Base-by-base conservation (phyloP, 208 protist genomes). In the Wallacemonas sp. region DNA sequence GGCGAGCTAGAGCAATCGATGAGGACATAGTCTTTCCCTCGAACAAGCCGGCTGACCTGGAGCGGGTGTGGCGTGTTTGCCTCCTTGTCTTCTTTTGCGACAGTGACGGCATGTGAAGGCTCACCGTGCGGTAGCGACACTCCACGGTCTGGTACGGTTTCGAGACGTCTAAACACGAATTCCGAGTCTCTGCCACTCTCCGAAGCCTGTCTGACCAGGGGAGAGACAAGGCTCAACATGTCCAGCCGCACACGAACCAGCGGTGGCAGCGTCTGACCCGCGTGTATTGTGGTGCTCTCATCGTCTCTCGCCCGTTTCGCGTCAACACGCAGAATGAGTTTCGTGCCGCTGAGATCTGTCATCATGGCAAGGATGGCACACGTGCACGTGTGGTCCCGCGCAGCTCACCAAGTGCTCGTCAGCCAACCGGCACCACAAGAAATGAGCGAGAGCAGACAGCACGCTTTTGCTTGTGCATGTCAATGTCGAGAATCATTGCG, bases 211-310 rank as follows among this genome's bases (percentile, higher is more conserved):
- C 3, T 26, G 30, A 60, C 32, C 4, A 42, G 32, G 4, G 55
- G 6, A n/a, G 32, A 32, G 4, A 41, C 30, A 4, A 34, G 32
- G 0, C 77, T 72, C 72, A 83, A 76, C 8, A 26, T 42, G 50
- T 74, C 64, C 72, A 73, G 73, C 3, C 68, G 59, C 33, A 83
- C 34, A 1, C 72, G 71, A 12, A 83, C 72, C 10, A 62, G 60
- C 9, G 66, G 65, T 22, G 64, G 63, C 0, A 33, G 33, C n/a
- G 29, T 26, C 5, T 37, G 6, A 4, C 4, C 30, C 3, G n/a
- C n/a, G n/a, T n/a, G n/a, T n/a, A n/a, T n/a, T n/a, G n/a, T n/a
- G n/a, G n/a, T n/a, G n/a, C n/a, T n/a, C n/a, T n/a, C n/a, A n/a
- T 41, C 50, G 12, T 78, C 71, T 22, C 72, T 50, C 0, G 6